A percentile compares a stretch with the other conserved stretches of the same genome.
Evolutionary conservation across 129 eudicot genomes (phyloP).

Genomic region (carrot (Daucus carota)): DH1_v3.0 NC_030384.2:50367001-50367500

Average conservation of each 20-base stretch:
- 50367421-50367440: not conserved
- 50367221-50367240: not conserved
- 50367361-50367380: slow-evolving; percentile 17
- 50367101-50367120: too few relatives aligned
- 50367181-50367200: not conserved
- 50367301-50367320: too few relatives aligned
- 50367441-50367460: not conserved
- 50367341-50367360: not conserved
- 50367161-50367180: too few relatives aligned
- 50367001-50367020: not conserved
- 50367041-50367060: not conserved
- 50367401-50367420: not conserved
- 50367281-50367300: not conserved
- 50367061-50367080: not conserved
- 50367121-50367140: too few relatives aligned
- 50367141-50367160: too few relatives aligned
- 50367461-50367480: not conserved
- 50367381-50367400: not conserved
- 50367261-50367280: not conserved
- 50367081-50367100: too few relatives aligned
- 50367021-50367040: not conserved
- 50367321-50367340: not conserved
- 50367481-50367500: not conserved
- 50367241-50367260: not conserved
- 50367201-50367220: not conserved